Evolutionary conservation across 768 basidiomycete species (phyloP), one percentile per base, ranked within the genome.

Genomic region (Mycena alexandri): DNA sequence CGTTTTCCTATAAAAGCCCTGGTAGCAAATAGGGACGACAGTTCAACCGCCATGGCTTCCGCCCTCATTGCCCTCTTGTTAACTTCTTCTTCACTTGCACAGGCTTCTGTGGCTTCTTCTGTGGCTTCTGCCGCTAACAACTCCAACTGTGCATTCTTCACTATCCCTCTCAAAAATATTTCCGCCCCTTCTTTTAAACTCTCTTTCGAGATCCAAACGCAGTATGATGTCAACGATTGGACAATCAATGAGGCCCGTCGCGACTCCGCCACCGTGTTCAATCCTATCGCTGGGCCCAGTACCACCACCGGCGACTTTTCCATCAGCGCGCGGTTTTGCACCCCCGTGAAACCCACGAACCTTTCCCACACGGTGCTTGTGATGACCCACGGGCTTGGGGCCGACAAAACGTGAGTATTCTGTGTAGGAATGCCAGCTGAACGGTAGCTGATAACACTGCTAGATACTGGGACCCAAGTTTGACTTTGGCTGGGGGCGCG

Each of bases 301-400:
- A 53, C 52, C 0, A 53, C 48, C 1, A 38, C 43, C 21, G 46
- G 65, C 17, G 53, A 66, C 54, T 61, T 67, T 16, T 53, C 61
- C 17, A 61, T 67, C 54, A 67, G 65, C 17, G 59, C 53, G 38
- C 65, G 65, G 24, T 67, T 67, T 56, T 67, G 65, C 48, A 56
- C 59, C 13, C 65, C 60, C 9, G 43, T 36, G 14, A 50, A 41
- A 24, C 0, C 29, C 7, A 61, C 58, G 1, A 25, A 48, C 10
- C 46, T 21, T 13, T n/a, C 65, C 0, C 38, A 50, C 47, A 61
- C 59, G 19, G 65, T 67, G 13, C 54, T 67, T 24, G 65, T 67
- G 22, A 51, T 66, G 43, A 66, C 65, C 17, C 65, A 66, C 33
- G 65, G 65, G n/a, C 52, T 66, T 14, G 65, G 65, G n/a, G 58